These are phyloP conservation scores for Sphaerulina vaccinii DNA, from an alignment of 2,329 filamentous ascomycete species.

Conservation along the genomic window DNA sequence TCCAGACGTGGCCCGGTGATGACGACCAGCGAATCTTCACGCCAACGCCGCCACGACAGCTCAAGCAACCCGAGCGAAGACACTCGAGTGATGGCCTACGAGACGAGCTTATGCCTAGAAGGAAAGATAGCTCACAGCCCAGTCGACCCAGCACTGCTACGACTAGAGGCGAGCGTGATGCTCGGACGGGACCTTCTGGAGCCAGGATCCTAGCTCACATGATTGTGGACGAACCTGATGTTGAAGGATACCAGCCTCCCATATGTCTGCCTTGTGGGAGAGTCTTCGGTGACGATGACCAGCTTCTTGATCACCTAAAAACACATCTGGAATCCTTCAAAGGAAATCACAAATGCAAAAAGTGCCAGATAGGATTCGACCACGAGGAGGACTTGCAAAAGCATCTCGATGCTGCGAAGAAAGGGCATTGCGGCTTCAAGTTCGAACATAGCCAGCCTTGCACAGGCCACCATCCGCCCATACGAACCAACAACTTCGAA, in stretches of 20 bases:
- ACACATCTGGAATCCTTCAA: conserved; percentile 28
- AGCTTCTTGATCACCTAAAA: conserved; percentile 26
- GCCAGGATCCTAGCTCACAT: conserved; percentile 6
- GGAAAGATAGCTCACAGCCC: conserved; percentile 4
- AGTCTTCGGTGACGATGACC: conserved; percentile 26
- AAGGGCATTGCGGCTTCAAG: conserved; percentile 31
- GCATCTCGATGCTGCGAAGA: conserved; percentile 23
- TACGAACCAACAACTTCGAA: conserved; percentile 5
- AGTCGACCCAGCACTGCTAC: conserved; percentile 6
- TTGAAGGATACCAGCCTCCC: conserved; percentile 21
- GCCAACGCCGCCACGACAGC: conserved; percentile 3
- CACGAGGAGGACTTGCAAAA: conserved; percentile 28
- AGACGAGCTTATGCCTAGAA: not conserved
- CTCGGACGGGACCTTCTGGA: not conserved
- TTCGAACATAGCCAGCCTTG: conserved; percentile 27
- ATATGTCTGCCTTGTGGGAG: conserved; percentile 29
- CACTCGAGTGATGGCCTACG: conserved; percentile 14
- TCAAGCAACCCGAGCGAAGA: conserved; percentile 5
- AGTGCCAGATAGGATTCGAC: conserved; percentile 30
- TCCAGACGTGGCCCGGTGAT: conserved; percentile 8
- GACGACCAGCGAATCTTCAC: conserved; percentile 9
- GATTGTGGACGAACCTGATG: conserved; percentile 11
- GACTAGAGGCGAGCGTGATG: not conserved
- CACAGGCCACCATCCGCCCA: conserved; percentile 31
- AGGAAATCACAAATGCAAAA: conserved; percentile 26